phyloP scores from a whole-genome alignment of 2,329 filamentous ascomycete species.

The Xylaria multiplex region DNA sequence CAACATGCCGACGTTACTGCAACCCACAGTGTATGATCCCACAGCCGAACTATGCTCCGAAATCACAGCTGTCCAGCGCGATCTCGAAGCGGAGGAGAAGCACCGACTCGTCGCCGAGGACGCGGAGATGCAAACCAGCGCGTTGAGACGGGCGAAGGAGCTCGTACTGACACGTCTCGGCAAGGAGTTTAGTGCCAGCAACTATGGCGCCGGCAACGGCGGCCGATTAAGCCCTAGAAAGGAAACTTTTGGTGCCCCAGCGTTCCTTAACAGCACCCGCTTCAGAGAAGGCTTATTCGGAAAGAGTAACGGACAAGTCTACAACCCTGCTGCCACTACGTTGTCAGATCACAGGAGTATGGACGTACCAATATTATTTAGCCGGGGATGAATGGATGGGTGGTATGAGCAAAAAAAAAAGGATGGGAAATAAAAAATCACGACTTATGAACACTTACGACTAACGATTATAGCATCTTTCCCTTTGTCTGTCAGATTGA shows the following conservation, averaged over 20 bases:
- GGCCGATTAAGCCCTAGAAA: slow-evolving; percentile 45
- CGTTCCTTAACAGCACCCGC: slow-evolving; percentile 51
- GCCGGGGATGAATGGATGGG: slow-evolving; percentile 44
- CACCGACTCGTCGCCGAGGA: slow-evolving; percentile 68
- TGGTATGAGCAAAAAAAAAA: slow-evolving; percentile 27
- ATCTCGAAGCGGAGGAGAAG: slow-evolving; percentile 65
- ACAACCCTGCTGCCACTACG: slow-evolving; percentile 31
- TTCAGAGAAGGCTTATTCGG: slow-evolving; percentile 58
- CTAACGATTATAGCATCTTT: slow-evolving; percentile 35
- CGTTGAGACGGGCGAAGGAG: slow-evolving; percentile 68
- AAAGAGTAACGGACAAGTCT: slow-evolving; percentile 32
- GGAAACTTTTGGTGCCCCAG: slow-evolving; percentile 46
- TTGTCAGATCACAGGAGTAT: slow-evolving; percentile 54
- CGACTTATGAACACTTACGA: slow-evolving; percentile 41
- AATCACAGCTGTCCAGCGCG: slow-evolving; percentile 67
- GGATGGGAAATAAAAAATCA: slow-evolving; percentile 27
- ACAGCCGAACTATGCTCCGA: slow-evolving; percentile 54
- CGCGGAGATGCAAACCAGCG: slow-evolving; percentile 62
- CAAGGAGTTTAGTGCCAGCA: slow-evolving; percentile 57
- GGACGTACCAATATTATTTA: slow-evolving; percentile 71
- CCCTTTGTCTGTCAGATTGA: slow-evolving; percentile 36
- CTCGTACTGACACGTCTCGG: slow-evolving; percentile 68
- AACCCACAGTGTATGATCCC: slow-evolving; percentile 67
- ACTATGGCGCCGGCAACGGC: slow-evolving; percentile 45
- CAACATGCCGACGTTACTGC: slow-evolving; percentile 60